phyloP scores from a whole-genome alignment of 306 rosid genomes.

The Gastrolobium bilobum region DNA sequence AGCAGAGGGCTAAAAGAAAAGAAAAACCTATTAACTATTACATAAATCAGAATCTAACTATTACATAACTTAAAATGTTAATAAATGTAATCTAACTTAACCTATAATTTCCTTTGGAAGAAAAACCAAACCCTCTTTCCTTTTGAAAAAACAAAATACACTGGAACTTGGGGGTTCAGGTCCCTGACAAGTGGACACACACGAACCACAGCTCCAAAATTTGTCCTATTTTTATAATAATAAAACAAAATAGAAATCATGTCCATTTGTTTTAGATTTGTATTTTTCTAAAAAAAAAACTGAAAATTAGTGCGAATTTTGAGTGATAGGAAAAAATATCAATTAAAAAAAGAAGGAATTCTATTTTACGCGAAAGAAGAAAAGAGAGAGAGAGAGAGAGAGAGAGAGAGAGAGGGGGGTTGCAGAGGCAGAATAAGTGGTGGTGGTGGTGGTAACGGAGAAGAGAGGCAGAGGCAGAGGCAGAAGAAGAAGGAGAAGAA shows the following conservation, averaged over 20 bases:
- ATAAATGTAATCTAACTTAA: too few species aligned
- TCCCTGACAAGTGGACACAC: conserved; percentile 35
- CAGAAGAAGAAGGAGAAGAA: neutral
- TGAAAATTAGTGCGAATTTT: conserved; percentile 19
- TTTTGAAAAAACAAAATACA: neutral
- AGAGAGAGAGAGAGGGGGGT: conserved; percentile 28
- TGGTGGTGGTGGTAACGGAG: conserved; percentile 29
- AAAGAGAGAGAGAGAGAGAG: neutral
- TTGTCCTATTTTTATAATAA: conserved; percentile 32
- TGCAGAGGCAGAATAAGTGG: neutral
- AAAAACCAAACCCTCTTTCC: neutral
- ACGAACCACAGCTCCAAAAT: conserved; percentile 8
- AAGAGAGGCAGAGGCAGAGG: neutral
- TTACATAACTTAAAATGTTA: too few species aligned
- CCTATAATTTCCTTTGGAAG: neutral
- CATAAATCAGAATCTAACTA: too few species aligned
- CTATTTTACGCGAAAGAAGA: neutral
- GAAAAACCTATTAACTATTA: too few species aligned
- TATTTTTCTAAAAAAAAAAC: neutral
- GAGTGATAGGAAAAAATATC: neutral
- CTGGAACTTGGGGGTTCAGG: neutral
- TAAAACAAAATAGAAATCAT: conserved; percentile 40
- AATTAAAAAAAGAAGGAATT: neutral
- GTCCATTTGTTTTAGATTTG: neutral
- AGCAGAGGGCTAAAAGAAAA: too few species aligned